Percentiles rank a stretch among this genome's conserved stretches.
Conservation (phyloP, 148 eudicot species). For the Nepenthes gracilis region DNA sequence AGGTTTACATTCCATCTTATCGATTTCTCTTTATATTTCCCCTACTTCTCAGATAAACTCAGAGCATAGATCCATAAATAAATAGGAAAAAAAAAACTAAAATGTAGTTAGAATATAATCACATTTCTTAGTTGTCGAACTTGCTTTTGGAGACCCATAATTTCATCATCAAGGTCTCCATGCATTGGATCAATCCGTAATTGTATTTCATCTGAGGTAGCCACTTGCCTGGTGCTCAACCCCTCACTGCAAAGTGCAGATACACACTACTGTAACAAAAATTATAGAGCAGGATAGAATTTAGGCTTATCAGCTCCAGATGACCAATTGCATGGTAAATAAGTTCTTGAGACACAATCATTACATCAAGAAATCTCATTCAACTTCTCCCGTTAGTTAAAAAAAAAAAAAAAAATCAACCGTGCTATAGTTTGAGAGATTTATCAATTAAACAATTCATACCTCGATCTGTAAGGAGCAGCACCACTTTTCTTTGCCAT, state of each 20-base stretch:
- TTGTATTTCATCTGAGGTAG: constrained; percentile 66
- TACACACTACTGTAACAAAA: neutral
- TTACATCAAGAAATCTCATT: too few species aligned
- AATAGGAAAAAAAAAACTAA: neutral
- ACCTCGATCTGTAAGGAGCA: constrained; percentile 57
- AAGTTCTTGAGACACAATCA: too few species aligned
- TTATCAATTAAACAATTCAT: neutral
- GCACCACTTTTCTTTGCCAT: constrained; percentile 29
- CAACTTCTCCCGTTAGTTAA: too few species aligned
- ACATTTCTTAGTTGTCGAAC: constrained; percentile 68
- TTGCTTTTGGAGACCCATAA: constrained; percentile 63
- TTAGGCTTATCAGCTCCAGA: too few species aligned
- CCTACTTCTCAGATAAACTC: too few species aligned
- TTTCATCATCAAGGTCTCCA: constrained; percentile 73
- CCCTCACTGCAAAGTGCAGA: constrained; percentile 43
- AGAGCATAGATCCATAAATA: neutral
- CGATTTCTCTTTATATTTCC: too few species aligned
- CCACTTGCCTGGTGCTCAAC: constrained; percentile 57
- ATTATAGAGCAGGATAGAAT: neutral
- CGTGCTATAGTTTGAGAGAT: neutral
- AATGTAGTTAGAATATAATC: constrained; percentile 1
- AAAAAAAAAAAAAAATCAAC: too few species aligned
- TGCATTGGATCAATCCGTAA: constrained; percentile 78
- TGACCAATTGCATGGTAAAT: neutral
- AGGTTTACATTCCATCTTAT: too few species aligned